A percentile compares a stretch with the other conserved stretches of the same genome.
These are phyloP conservation scores for Wickerhamomyces sp. DNA, from an alignment of 1,139 yeast species.

Conservation along the genomic window DNA sequence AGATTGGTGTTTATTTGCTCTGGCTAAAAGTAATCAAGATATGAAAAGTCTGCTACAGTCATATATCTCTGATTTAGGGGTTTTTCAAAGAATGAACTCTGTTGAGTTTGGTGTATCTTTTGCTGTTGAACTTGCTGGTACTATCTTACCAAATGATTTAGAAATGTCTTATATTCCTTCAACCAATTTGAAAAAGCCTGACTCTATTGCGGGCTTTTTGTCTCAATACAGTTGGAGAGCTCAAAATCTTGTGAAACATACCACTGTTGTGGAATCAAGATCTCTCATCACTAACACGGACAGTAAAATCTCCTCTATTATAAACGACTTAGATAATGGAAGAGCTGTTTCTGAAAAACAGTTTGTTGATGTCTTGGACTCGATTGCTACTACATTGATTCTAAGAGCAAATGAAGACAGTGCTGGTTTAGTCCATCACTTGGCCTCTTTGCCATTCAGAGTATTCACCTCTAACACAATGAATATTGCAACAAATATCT, in stretches of 20 bases:
- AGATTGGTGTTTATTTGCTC: slow-evolving; percentile 56
- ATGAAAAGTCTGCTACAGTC: slow-evolving; percentile 73
- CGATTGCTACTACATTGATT: slow-evolving; percentile 42
- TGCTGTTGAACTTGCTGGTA: slow-evolving; percentile 86
- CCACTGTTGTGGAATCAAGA: slow-evolving; percentile 15
- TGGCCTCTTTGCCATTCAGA: slow-evolving; percentile 71
- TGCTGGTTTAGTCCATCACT: slow-evolving; percentile 50
- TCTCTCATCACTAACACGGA: slow-evolving; percentile 18
- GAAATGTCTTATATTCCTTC: slow-evolving; percentile 36
- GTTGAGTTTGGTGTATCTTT: slow-evolving; percentile 81
- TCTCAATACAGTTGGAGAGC: slow-evolving; percentile 78
- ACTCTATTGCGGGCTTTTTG: slow-evolving; percentile 68
- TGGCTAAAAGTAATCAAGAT: slow-evolving; percentile 62
- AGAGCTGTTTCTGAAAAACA: slow-evolving; percentile 28
- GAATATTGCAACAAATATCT: slow-evolving; percentile 65
- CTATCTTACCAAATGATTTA: slow-evolving; percentile 58
- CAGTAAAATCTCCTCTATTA: slow-evolving; percentile 17
- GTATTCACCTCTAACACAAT: slow-evolving; percentile 58
- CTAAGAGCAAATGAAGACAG: slow-evolving; percentile 38
- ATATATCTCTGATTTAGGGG: slow-evolving; percentile 53
- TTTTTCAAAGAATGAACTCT: slow-evolving; percentile 26
- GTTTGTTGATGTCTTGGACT: slow-evolving; percentile 41
- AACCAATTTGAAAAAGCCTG: slow-evolving; percentile 35
- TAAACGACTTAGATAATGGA: slow-evolving; percentile 16
- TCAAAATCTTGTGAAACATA: slow-evolving; percentile 33